A percentile compares a stretch with the other conserved stretches of the same genome.
phyloP scores from a whole-genome alignment of 1,139 yeast genomes.

The Candida tetrigidarum region DNA sequence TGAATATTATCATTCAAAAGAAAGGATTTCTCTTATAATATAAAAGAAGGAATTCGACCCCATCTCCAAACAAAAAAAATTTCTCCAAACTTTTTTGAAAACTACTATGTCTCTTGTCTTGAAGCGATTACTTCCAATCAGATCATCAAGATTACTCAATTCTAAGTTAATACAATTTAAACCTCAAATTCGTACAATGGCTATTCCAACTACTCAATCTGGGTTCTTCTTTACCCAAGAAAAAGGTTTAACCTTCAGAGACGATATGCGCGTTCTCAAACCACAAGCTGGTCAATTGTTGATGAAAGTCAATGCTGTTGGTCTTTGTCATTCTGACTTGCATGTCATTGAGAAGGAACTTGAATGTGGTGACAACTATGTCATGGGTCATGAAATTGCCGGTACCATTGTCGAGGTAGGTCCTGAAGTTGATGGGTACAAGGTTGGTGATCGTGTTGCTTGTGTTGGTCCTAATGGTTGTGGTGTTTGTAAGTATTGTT shows the following conservation, averaged over 20 bases:
- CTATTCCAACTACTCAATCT: constrained; percentile 20
- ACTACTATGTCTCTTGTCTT: constrained; percentile 4
- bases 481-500: constrained; percentile 27
- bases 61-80: neutral
- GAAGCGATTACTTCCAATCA: constrained; percentile 7
- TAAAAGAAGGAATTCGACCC: neutral
- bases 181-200: constrained; percentile 13
- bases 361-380: constrained; percentile 24
- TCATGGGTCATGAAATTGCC: constrained; percentile 55
- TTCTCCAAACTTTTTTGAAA: neutral
- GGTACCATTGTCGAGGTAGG: constrained; percentile 31
- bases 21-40: neutral
- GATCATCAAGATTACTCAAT: neutral
- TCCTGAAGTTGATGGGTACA: constrained; percentile 10
- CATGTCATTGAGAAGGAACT: constrained; percentile 32
- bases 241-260: constrained; percentile 16
- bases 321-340: constrained; percentile 50
- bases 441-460: constrained; percentile 21
- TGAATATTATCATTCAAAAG: too few relatives aligned
- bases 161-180: neutral
- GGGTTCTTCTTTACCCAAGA: constrained; percentile 16
- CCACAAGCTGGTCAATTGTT: constrained; percentile 38
- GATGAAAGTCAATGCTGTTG: constrained; percentile 47
- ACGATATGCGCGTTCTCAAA: constrained; percentile 28
- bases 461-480: constrained; percentile 21